phyloP scores from a whole-genome alignment of 1,284 basidiomycete genomes.

The Ganoderma sinense region DNA sequence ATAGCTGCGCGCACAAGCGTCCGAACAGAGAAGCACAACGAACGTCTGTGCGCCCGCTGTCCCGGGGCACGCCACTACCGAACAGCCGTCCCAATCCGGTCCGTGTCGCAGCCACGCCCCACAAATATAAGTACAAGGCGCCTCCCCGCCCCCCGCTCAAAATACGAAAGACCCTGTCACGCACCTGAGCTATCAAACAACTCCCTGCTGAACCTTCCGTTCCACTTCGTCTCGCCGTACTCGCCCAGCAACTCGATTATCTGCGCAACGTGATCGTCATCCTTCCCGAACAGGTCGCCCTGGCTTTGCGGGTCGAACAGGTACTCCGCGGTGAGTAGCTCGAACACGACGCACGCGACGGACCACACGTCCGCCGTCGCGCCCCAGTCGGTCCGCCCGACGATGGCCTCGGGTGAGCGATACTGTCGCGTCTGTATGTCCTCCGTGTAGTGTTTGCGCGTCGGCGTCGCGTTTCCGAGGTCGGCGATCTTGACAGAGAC shows the following conservation, averaged over 20 bases:
- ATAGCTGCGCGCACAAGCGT: not conserved
- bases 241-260: slow-evolving; percentile 90
- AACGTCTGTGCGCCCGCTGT: not conserved
- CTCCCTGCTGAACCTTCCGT: slow-evolving; percentile 85
- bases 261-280: slow-evolving; percentile 95
- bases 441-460: slow-evolving; percentile 87
- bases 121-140: slow-evolving; percentile 12
- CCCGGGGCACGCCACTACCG: slow-evolving; percentile 35
- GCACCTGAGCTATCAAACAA: slow-evolving; percentile 82
- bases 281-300: slow-evolving; percentile 87
- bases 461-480: slow-evolving; percentile 87
- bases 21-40: not conserved
- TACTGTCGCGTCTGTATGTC: slow-evolving; percentile 96
- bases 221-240: slow-evolving; percentile 78
- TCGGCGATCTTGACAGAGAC: slow-evolving; percentile 94
- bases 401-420: slow-evolving; percentile 89
- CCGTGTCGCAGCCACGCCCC: slow-evolving; percentile 23
- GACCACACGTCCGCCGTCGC: slow-evolving; percentile 89
- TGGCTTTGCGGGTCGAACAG: slow-evolving; percentile 89
- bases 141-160: not conserved
- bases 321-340: slow-evolving; percentile 87
- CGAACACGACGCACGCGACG: slow-evolving; percentile 87
- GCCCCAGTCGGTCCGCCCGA: slow-evolving; percentile 89
- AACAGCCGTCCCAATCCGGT: slow-evolving; percentile 39
- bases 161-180: slow-evolving; percentile 31